These are phyloP conservation scores for Thermothelomyces thermophilus DNA, from an alignment of 2,329 filamentous ascomycete species.

Conservation along the genomic window DNA sequence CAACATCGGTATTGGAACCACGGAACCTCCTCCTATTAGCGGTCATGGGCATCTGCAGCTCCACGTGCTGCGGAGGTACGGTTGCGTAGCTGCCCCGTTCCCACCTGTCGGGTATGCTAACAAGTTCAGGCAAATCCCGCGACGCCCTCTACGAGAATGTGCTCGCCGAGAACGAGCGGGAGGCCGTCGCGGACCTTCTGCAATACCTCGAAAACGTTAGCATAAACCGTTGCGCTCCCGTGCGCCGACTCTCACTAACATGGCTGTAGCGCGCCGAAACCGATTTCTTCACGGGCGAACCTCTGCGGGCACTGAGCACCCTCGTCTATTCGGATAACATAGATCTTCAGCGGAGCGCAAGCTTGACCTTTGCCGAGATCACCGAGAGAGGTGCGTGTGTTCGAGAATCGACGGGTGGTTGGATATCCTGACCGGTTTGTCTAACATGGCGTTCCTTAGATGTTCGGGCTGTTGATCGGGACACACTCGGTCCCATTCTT, in stretches of 20 bases:
- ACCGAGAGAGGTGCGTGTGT: conserved; percentile 78
- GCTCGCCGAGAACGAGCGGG: conserved; percentile 89
- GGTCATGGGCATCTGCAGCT: conserved; percentile 56
- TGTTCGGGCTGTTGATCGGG: conserved; percentile 90
- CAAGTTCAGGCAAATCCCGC: conserved; percentile 58
- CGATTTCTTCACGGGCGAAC: conserved; percentile 96
- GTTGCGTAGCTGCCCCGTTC: background rate
- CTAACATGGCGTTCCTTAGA: conserved; percentile 49
- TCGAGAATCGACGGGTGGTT: background rate
- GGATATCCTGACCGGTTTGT: background rate
- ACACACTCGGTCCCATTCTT: conserved; percentile 92
- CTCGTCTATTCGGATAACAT: conserved; percentile 98
- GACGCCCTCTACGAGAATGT: conserved; percentile 81
- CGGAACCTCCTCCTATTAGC: conserved; percentile 16
- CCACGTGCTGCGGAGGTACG: conserved; percentile 55
- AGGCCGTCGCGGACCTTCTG: conserved; percentile 90
- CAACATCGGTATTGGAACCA: conserved; percentile 7
- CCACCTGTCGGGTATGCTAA: conserved; percentile 9
- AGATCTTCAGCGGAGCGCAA: conserved; percentile 93
- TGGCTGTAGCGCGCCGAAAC: conserved; percentile 75
- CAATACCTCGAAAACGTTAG: conserved; percentile 94
- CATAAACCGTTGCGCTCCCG: conserved; percentile 19
- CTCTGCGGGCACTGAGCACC: conserved; percentile 86
- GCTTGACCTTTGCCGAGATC: conserved; percentile 97
- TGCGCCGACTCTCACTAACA: conserved; percentile 27